Evolutionary conservation across 768 basidiomycete genomes (phyloP).

Genomic region (Lactarius tabidus): DNA sequence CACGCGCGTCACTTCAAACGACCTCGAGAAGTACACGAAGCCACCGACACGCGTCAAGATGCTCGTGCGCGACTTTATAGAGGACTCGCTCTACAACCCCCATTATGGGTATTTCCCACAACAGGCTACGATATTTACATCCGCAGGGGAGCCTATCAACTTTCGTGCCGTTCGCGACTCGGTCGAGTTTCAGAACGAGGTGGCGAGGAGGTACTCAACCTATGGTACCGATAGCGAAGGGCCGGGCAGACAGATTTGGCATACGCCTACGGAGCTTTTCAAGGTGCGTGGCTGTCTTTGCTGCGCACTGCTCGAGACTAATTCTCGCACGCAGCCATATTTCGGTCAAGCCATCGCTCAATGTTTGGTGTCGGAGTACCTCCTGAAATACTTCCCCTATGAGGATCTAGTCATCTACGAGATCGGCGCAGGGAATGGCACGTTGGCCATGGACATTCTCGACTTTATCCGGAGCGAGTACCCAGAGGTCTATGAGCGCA

Average conservation of each 20-base stretch:
- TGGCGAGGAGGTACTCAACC: slow-evolving; percentile 70
- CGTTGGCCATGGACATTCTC: slow-evolving; percentile 85
- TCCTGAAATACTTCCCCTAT: slow-evolving; percentile 93
- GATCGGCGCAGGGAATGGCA: slow-evolving; percentile 97
- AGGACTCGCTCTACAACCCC: slow-evolving; percentile 95
- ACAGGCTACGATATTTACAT: slow-evolving; percentile 85
- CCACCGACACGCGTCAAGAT: slow-evolving; percentile 86
- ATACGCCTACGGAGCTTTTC: slow-evolving; percentile 97
- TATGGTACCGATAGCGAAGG: slow-evolving; percentile 65
- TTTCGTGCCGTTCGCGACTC: slow-evolving; percentile 65
- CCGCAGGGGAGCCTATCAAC: slow-evolving; percentile 55
- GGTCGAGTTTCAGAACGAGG: slow-evolving; percentile 73
- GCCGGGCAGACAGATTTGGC: slow-evolving; percentile 91
- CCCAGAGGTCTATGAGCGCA: slow-evolving; percentile 91
- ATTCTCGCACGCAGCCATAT: slow-evolving; percentile 61
- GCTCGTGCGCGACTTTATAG: slow-evolving; percentile 94
- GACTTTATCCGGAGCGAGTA: slow-evolving; percentile 70
- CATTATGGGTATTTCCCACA: slow-evolving; percentile 96
- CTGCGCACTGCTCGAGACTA: slow-evolving; percentile 11
- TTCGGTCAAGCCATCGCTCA: slow-evolving; percentile 89
- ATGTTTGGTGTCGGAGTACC: slow-evolving; percentile 87
- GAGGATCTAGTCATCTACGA: slow-evolving; percentile 96
- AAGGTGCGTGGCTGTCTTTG: slow-evolving; percentile 54
- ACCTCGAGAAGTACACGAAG: slow-evolving; percentile 48
- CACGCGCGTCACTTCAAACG: slow-evolving; percentile 66